These are phyloP conservation scores for Plectosphaerella plurivora DNA, from an alignment of 2,329 filamentous ascomycete genomes.

Conservation along the genomic window DNA sequence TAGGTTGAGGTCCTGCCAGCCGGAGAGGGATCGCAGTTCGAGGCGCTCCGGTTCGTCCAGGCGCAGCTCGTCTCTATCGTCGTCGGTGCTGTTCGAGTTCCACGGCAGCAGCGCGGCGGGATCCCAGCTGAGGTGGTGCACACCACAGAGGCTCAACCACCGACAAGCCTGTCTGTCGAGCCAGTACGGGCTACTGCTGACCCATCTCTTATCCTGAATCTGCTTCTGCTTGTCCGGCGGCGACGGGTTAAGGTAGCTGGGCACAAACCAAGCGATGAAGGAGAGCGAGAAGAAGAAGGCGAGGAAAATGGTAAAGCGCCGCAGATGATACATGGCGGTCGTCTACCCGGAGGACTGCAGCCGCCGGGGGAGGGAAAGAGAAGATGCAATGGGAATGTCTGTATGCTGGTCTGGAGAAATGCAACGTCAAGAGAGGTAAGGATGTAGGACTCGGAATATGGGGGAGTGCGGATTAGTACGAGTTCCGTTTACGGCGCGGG, in stretches of 20 bases:
- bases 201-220: slow-evolving; percentile 61
- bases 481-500: too few species aligned
- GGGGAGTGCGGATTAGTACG: too few species aligned
- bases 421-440: too few species aligned
- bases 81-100: slow-evolving; percentile 11
- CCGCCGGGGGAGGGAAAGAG: too few species aligned
- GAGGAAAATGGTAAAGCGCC: slow-evolving; percentile 34
- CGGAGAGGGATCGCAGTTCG: slow-evolving; percentile 25
- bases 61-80: slow-evolving; percentile 18
- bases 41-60: slow-evolving; percentile 19
- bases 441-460: too few species aligned
- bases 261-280: slow-evolving; percentile 45
- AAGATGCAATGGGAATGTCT: too few species aligned
- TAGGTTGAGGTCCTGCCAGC: slow-evolving; percentile 13
- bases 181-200: slow-evolving; percentile 68
- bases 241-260: slow-evolving; percentile 57
- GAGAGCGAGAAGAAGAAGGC: slow-evolving; percentile 37
- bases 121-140: slow-evolving; percentile 66
- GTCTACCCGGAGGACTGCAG: not conserved
- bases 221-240: slow-evolving; percentile 57
- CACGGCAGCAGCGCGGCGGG: slow-evolving; percentile 36
- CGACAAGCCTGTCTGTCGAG: slow-evolving; percentile 71
- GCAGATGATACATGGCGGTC: slow-evolving; percentile 41
- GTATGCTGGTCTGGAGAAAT: too few species aligned
- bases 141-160: slow-evolving; percentile 74